These are phyloP conservation scores for Lecanicillium sp. DNA, from an alignment of 2,329 filamentous ascomycete species.

Conservation along the genomic window DNA sequence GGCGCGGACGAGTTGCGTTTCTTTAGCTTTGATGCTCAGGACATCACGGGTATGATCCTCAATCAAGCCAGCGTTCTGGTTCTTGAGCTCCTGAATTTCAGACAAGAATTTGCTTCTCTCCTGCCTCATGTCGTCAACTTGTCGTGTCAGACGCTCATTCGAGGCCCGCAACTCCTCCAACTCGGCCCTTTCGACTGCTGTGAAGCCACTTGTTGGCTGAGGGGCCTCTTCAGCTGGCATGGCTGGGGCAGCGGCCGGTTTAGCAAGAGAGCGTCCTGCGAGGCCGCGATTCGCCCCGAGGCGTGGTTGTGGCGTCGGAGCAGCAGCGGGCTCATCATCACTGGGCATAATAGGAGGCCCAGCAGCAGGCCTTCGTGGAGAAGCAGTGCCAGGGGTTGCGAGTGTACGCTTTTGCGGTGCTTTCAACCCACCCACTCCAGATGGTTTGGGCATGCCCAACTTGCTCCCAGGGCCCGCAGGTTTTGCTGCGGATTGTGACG, in stretches of 20 bases:
- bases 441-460: conserved; percentile 45
- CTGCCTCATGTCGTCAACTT: conserved; percentile 71
- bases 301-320: conserved; percentile 49
- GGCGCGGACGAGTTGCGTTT: conserved; percentile 90
- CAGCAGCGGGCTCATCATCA: conserved; percentile 47
- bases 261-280: conserved; percentile 75
- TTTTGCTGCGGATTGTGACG: conserved; percentile 50
- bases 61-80: conserved; percentile 92
- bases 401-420: conserved; percentile 49
- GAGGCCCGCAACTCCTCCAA: conserved; percentile 79
- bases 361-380: conserved; percentile 44
- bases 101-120: conserved; percentile 76
- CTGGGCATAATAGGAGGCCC: conserved; percentile 37
- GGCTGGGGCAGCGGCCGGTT: conserved; percentile 50
- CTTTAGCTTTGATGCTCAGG: conserved; percentile 94
- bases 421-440: conserved; percentile 48
- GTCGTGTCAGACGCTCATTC: conserved; percentile 67
- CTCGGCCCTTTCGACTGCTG: conserved; percentile 80
- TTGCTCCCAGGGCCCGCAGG: conserved; percentile 38
- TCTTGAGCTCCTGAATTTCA: conserved; percentile 89
- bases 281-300: conserved; percentile 68
- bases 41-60: conserved; percentile 96
- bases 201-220: conserved; percentile 55
- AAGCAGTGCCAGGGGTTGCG: conserved; percentile 38
- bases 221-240: conserved; percentile 46